Conservation (phyloP, 202 grass and related monocot species). For the Cymbopogon flexuosus region DNA sequence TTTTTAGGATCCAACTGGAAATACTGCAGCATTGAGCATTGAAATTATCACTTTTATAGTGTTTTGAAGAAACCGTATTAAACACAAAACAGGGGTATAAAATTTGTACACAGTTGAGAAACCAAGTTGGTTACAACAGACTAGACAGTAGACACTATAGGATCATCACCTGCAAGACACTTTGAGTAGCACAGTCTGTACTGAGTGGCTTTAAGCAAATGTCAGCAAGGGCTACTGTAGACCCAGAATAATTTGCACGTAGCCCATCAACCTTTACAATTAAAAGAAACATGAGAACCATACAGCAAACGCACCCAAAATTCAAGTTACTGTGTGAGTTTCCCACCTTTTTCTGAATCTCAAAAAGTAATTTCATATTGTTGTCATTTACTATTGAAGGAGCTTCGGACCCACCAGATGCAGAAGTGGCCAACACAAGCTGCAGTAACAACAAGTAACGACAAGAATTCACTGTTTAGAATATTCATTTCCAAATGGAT, state of each 20-base stretch:
- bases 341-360: constrained; percentile 85
- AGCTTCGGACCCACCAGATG: constrained; percentile 35
- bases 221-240: constrained; percentile 61
- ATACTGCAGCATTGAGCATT: constrained; percentile 60
- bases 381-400: constrained; percentile 73
- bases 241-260: constrained; percentile 84
- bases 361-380: constrained; percentile 82
- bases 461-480: constrained; percentile 4
- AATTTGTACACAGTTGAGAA: constrained; percentile 24
- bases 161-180: constrained; percentile 81
- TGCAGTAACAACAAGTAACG: constrained; percentile 38
- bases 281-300: constrained; percentile 38
- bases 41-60: constrained; percentile 22
- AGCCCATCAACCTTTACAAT: constrained; percentile 72
- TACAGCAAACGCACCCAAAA: not conserved
- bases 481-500: constrained; percentile 28
- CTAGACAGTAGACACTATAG: constrained; percentile 13
- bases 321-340: constrained; percentile 16
- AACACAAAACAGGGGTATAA: constrained; percentile 21
- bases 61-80: constrained; percentile 12
- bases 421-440: constrained; percentile 76
- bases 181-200: constrained; percentile 90
- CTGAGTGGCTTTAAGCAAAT: constrained; percentile 92
- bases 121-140: constrained; percentile 11
- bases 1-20: constrained; percentile 90